phyloP scores from a whole-genome alignment of 192 early-diverging fungal genomes.

The Rhizophagus prolifer region DNA sequence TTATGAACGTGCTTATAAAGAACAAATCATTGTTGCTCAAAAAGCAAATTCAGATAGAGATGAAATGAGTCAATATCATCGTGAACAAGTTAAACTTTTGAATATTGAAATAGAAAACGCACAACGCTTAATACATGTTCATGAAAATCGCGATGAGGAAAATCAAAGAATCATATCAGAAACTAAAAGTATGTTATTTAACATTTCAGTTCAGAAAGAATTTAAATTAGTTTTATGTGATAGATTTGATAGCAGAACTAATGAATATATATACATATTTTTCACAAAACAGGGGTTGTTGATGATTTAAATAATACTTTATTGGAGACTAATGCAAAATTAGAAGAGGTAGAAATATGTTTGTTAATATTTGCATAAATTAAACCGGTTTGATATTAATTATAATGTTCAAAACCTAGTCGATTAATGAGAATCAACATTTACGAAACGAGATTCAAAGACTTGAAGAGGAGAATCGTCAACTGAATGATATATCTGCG shows the following conservation, averaged over 20 bases:
- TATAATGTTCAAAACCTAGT: neutral
- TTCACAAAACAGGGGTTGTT: neutral
- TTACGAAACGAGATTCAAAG: neutral
- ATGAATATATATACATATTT: neutral
- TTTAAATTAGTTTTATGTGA: neutral
- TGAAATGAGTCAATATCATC: neutral
- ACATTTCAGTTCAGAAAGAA: neutral
- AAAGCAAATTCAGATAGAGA: neutral
- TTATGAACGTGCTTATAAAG: conserved; percentile 7
- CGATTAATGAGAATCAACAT: neutral
- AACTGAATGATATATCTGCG: neutral
- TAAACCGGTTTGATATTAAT: neutral
- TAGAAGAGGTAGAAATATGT: neutral
- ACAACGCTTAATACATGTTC: neutral
- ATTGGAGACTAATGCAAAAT: neutral
- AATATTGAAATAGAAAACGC: neutral
- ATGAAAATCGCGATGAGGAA: neutral
- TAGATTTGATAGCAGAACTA: neutral
- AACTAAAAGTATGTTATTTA: neutral
- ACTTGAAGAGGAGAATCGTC: neutral
- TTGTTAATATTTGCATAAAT: neutral
- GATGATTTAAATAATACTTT: neutral
- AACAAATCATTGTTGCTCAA: neutral
- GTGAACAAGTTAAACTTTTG: neutral
- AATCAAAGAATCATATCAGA: neutral